Evolutionary conservation across 2,329 filamentous ascomycete species (phyloP).

Genomic region (Aspergillus arachidicola): DNA sequence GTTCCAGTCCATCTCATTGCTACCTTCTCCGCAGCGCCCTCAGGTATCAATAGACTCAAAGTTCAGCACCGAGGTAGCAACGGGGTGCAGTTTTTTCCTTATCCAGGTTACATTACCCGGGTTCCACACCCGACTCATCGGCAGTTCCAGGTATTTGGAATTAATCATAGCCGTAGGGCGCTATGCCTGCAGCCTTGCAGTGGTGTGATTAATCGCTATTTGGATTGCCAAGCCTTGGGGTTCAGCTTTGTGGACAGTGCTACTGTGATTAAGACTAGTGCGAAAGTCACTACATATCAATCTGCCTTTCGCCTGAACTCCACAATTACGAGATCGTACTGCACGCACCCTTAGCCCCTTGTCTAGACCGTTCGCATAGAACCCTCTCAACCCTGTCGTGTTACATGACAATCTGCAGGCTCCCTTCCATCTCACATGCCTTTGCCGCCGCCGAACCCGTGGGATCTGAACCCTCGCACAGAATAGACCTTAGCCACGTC

Average conservation of each 20-base stretch:
- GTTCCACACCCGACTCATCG: slow-evolving; percentile 11
- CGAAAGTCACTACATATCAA: neutral
- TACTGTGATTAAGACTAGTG: neutral
- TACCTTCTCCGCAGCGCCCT: neutral
- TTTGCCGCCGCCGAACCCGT: neutral
- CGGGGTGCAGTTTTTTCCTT: neutral
- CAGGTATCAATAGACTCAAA: slow-evolving; percentile 1
- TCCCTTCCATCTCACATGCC: slow-evolving; percentile 15
- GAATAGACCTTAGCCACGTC: slow-evolving; percentile 23
- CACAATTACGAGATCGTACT: neutral
- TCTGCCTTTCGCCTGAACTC: neutral
- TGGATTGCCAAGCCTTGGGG: neutral
- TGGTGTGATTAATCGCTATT: neutral
- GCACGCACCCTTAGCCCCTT: neutral
- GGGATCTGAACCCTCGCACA: slow-evolving; percentile 13
- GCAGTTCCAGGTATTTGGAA: neutral
- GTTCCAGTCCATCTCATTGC: neutral
- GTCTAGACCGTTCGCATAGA: neutral
- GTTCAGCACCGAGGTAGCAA: slow-evolving; percentile 15
- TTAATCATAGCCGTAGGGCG: neutral
- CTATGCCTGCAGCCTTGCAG: neutral
- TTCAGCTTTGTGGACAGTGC: neutral
- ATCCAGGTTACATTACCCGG: slow-evolving; percentile 16
- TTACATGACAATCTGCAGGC: slow-evolving; percentile 13
- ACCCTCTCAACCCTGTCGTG: neutral